Conservation (phyloP, 768 basidiomycete species). For the Lactarius sp. region DNA sequence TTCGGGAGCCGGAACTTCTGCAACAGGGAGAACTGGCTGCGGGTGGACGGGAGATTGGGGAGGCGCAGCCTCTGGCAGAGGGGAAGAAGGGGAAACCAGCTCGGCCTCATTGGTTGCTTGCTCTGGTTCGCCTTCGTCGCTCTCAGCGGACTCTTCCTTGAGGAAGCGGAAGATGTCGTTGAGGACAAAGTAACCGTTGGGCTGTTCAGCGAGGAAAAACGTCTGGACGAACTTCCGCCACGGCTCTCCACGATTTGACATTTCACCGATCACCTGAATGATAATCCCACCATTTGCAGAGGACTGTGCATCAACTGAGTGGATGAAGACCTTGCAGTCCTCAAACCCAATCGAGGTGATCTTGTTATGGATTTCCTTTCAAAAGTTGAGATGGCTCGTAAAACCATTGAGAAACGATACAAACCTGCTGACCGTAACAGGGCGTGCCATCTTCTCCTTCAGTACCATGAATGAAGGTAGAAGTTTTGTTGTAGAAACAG, state of each 20-base stretch:
- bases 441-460: conserved; percentile 92
- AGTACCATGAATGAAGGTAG: conserved; percentile 94
- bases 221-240: conserved; percentile 99
- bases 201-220: conserved; percentile 99
- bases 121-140: conserved; percentile 47
- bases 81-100: conserved; percentile 44
- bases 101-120: conserved; percentile 39
- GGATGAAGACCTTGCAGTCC: conserved; percentile 98
- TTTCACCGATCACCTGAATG: conserved; percentile 99
- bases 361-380: conserved; percentile 92
- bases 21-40: conserved; percentile 28
- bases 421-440: conserved; percentile 89
- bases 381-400: conserved; percentile 14
- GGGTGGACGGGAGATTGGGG: conserved; percentile 24
- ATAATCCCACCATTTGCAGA: conserved; percentile 94
- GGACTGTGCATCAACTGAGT: conserved; percentile 96
- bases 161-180: conserved; percentile 99
- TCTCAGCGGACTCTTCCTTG: conserved; percentile 88
- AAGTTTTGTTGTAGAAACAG: conserved; percentile 98
- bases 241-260: conserved; percentile 85
- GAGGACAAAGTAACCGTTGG: conserved; percentile 98
- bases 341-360: conserved; percentile 91
- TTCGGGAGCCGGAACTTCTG: conserved; percentile 30
- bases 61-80: conserved; percentile 30
- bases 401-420: conserved; percentile 27